phyloP scores from a whole-genome alignment of 1,284 basidiomycete genomes.

The Ustanciosporium gigantosporum region DNA sequence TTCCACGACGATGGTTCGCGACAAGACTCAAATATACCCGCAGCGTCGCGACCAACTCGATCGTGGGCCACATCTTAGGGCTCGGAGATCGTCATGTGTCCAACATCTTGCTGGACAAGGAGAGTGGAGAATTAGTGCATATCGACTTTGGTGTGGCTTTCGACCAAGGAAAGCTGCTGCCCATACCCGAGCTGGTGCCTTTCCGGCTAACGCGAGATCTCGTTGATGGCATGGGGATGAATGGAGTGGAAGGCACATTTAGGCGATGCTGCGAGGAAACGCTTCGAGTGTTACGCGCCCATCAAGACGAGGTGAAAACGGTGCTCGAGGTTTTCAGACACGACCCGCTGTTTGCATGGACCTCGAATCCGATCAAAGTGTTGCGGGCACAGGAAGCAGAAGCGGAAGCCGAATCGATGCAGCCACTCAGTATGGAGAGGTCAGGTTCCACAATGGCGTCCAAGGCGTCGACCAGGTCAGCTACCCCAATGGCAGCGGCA shows the following conservation, averaged over 20 bases:
- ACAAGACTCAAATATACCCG: conserved; percentile 87
- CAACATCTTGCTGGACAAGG: conserved; percentile 87
- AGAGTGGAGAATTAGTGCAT: conserved; percentile 83
- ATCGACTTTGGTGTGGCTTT: conserved; percentile 97
- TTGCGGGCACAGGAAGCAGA: conserved; percentile 35
- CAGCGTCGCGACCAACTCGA: conserved; percentile 88
- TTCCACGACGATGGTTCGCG: conserved; percentile 88
- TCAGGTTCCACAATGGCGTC: conserved; percentile 1
- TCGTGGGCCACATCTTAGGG: conserved; percentile 89
- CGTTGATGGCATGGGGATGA: conserved; percentile 88
- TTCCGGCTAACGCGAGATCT: conserved; percentile 93
- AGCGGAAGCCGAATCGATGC: conserved; percentile 4
- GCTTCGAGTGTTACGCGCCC: conserved; percentile 80
- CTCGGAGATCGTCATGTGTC: conserved; percentile 89
- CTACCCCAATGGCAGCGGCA: not conserved
- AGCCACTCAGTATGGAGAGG: conserved; percentile 8
- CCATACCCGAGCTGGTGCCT: conserved; percentile 84
- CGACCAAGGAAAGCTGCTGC: conserved; percentile 83
- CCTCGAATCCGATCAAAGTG: conserved; percentile 46
- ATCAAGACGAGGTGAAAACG: conserved; percentile 85
- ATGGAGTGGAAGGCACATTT: conserved; percentile 91
- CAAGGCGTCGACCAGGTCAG: not conserved
- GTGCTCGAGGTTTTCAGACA: conserved; percentile 96
- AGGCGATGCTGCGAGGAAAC: conserved; percentile 93
- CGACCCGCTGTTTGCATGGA: conserved; percentile 91